These are phyloP conservation scores for Coleophoma crateriformis DNA, from an alignment of 2,329 filamentous ascomycete species.

Conservation along the genomic window DNA sequence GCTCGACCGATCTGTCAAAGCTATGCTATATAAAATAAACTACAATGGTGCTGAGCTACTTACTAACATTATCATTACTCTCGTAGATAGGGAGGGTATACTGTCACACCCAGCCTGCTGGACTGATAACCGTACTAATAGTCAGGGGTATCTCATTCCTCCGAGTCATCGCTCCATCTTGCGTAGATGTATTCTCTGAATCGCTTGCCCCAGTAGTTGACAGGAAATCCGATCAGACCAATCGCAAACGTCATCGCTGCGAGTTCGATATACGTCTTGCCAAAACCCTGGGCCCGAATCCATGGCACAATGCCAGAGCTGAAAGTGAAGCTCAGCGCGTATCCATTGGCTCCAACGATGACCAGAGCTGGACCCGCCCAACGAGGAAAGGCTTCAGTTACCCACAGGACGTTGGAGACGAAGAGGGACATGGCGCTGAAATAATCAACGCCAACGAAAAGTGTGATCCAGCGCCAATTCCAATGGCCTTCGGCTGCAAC, in stretches of 20 bases:
- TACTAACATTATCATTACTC: too few species aligned
- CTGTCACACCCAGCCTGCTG: too few species aligned
- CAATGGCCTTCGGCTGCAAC: neutral
- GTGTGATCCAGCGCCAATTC: neutral
- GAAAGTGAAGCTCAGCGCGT: neutral
- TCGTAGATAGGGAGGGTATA: too few species aligned
- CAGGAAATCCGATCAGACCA: neutral
- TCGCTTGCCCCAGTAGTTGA: slow-evolving; percentile 1
- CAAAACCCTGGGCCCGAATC: neutral
- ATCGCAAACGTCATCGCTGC: neutral
- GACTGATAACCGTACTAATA: too few species aligned
- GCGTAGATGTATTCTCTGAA: slow-evolving; percentile 1
- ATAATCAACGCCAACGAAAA: slow-evolving; percentile 1
- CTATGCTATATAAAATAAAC: too few species aligned
- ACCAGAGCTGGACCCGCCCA: slow-evolving; percentile 1
- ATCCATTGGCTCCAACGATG: neutral
- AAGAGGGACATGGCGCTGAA: slow-evolving; percentile 1
- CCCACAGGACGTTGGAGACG: neutral
- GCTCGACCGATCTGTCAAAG: too few species aligned
- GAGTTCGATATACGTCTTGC: neutral
- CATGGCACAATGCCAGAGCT: neutral
- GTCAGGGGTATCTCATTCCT: too few species aligned
- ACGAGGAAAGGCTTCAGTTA: slow-evolving; percentile 1
- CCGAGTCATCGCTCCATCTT: neutral
- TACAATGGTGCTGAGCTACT: too few species aligned